phyloP scores from a whole-genome alignment of 2,329 filamentous ascomycete species.

The Curvularia eragrostidis region DNA sequence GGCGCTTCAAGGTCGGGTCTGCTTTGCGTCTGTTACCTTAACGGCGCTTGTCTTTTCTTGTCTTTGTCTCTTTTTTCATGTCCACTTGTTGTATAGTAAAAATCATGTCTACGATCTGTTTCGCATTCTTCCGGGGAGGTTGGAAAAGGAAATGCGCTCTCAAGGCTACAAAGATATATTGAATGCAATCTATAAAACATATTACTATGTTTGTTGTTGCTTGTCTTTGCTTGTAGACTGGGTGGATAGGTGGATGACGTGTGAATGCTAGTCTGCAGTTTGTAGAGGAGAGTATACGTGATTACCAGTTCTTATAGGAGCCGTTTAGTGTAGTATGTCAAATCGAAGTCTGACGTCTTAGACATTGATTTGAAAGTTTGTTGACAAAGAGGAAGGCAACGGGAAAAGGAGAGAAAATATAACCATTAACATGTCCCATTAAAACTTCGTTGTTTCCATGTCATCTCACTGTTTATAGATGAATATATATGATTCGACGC shows the following conservation, averaged over 20 bases:
- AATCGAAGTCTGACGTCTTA: too few relatives aligned
- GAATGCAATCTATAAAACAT: constrained; percentile 1
- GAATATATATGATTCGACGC: background rate
- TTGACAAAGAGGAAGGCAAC: background rate
- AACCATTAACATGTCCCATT: background rate
- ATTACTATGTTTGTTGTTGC: background rate
- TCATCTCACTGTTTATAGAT: background rate
- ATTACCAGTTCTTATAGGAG: constrained; percentile 7
- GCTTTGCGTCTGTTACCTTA: background rate
- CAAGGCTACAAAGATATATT: background rate
- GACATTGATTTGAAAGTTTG: too few relatives aligned
- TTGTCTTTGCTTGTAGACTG: background rate
- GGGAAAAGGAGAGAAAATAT: background rate
- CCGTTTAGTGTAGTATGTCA: constrained; percentile 40
- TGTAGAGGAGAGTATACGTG: background rate
- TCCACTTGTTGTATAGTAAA: constrained; percentile 7
- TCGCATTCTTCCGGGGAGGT: background rate
- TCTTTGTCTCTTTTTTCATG: background rate
- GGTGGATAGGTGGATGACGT: background rate
- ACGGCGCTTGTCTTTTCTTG: background rate
- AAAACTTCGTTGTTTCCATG: background rate
- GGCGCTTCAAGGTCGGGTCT: constrained; percentile 12
- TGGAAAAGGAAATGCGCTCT: background rate
- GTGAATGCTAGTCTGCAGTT: too few relatives aligned
- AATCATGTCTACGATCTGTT: background rate